These are phyloP conservation scores for Larix kaempferi DNA, from an alignment of 75 land plant species.

Conservation along the genomic window DNA sequence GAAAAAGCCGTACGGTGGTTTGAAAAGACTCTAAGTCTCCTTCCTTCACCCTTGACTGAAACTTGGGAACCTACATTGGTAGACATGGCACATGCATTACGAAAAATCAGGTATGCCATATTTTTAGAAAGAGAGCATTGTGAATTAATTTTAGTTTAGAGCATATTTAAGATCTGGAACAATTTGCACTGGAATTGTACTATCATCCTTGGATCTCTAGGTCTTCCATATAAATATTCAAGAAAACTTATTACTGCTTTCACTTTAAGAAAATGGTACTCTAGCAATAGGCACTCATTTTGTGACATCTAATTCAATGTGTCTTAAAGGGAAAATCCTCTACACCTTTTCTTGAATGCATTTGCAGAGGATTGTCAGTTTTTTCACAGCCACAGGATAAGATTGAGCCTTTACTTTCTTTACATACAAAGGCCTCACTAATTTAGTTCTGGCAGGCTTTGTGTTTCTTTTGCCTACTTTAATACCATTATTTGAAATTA, in stretches of 20 bases:
- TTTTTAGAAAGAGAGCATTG: neutral
- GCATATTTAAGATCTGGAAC: neutral
- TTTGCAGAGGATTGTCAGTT: too few relatives aligned
- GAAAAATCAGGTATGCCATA: constrained; percentile 78
- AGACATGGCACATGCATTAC: constrained; percentile 82
- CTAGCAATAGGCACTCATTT: neutral
- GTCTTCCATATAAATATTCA: neutral
- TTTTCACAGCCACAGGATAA: neutral
- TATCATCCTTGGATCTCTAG: too few relatives aligned
- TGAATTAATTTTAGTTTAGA: neutral
- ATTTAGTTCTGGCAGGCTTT: neutral
- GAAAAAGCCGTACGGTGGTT: constrained; percentile 82
- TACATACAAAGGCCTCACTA: neutral
- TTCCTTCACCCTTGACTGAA: constrained; percentile 63
- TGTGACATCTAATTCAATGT: neutral
- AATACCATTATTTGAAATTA: neutral
- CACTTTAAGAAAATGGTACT: neutral
- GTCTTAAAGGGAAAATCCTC: neutral
- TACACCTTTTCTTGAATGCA: too few relatives aligned
- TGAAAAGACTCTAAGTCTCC: constrained; percentile 63
- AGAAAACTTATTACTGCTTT: neutral
- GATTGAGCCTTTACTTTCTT: neutral
- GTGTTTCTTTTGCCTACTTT: neutral
- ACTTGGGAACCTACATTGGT: constrained; percentile 97
- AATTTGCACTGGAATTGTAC: too few relatives aligned